Conservation (phyloP, 2,329 filamentous ascomycete species). For the Berkeleyomyces rouxiae region DNA sequence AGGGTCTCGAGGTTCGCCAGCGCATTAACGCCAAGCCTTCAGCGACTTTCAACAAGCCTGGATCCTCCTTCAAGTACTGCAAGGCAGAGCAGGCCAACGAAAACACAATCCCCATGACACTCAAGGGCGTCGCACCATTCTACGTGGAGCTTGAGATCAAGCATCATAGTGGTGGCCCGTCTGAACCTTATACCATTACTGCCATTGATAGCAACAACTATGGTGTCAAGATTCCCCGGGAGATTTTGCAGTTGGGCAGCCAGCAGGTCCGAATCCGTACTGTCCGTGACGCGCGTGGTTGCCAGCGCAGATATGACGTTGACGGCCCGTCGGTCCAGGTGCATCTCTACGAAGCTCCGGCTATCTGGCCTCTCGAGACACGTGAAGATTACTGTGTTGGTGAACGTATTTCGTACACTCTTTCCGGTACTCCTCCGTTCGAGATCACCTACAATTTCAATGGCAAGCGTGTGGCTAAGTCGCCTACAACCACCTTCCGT, state of each 20-base stretch:
- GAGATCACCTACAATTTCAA: constrained; percentile 86
- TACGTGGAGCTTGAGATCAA: constrained; percentile 84
- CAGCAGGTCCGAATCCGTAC: constrained; percentile 81
- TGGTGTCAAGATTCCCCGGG: constrained; percentile 68
- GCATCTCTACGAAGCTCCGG: constrained; percentile 81
- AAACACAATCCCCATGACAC: constrained; percentile 71
- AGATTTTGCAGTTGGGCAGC: constrained; percentile 71
- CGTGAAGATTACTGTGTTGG: constrained; percentile 86
- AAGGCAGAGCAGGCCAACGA: constrained; percentile 66
- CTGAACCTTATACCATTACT: constrained; percentile 67
- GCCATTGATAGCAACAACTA: constrained; percentile 61
- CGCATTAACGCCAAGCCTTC: constrained; percentile 69
- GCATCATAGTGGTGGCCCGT: constrained; percentile 64
- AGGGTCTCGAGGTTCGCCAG: constrained; percentile 58
- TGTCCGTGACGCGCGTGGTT: constrained; percentile 74
- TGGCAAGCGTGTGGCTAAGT: constrained; percentile 62
- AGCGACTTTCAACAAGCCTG: constrained; percentile 67
- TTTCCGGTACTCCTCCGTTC: constrained; percentile 83
- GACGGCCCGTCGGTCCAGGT: constrained; percentile 69
- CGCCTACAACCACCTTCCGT: constrained; percentile 67
- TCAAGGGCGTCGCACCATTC: constrained; percentile 77
- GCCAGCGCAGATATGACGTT: constrained; percentile 58
- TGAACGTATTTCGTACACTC: constrained; percentile 79
- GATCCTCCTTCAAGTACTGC: constrained; percentile 92
- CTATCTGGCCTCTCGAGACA: constrained; percentile 74